phyloP scores from a whole-genome alignment of 306 rosid species.

The Medicago lupulina region DNA sequence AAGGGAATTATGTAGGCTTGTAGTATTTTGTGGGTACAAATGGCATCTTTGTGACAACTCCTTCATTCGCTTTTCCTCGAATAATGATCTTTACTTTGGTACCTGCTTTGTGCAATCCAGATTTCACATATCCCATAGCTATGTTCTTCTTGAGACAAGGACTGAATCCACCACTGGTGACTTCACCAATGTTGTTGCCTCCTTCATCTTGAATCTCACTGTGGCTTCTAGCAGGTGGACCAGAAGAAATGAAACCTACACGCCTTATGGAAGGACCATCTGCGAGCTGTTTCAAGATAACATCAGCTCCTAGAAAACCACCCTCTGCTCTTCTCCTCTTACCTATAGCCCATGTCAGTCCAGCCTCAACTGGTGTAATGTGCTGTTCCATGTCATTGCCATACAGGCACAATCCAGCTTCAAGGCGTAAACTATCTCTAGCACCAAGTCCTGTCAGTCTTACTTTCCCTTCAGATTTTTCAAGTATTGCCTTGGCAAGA shows the following conservation, averaged over 20 bases:
- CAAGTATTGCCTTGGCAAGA: constrained; percentile 93
- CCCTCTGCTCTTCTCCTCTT: constrained; percentile 98
- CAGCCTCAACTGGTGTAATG: constrained; percentile 91
- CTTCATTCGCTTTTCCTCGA: constrained; percentile 91
- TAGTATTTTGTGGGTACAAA: constrained; percentile 96
- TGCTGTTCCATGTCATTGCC: constrained; percentile 97
- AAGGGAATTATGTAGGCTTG: constrained; percentile 69
- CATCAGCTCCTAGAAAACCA: constrained; percentile 91
- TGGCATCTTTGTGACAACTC: constrained; percentile 93
- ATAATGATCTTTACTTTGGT: constrained; percentile 87
- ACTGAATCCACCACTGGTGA: constrained; percentile 98
- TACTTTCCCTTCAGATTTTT: constrained; percentile 90
- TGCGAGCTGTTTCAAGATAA: constrained; percentile 81
- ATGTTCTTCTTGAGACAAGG: constrained; percentile 98
- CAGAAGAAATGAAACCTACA: constrained; percentile 85
- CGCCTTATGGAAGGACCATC: constrained; percentile 88
- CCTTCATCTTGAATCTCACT: constrained; percentile 86
- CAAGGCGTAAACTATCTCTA: constrained; percentile 92
- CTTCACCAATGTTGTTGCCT: constrained; percentile 86
- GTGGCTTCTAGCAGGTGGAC: constrained; percentile 98
- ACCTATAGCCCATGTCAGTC: constrained; percentile 97
- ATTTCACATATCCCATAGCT: constrained; percentile 97
- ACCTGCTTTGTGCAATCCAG: constrained; percentile 93
- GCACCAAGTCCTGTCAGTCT: constrained; percentile 97
- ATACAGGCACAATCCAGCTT: constrained; percentile 93